Evolutionary conservation across 2,329 filamentous ascomycete species (phyloP), one percentile per base, ranked within the genome.

Genomic region (Trematosphaeria pertusa): DNA sequence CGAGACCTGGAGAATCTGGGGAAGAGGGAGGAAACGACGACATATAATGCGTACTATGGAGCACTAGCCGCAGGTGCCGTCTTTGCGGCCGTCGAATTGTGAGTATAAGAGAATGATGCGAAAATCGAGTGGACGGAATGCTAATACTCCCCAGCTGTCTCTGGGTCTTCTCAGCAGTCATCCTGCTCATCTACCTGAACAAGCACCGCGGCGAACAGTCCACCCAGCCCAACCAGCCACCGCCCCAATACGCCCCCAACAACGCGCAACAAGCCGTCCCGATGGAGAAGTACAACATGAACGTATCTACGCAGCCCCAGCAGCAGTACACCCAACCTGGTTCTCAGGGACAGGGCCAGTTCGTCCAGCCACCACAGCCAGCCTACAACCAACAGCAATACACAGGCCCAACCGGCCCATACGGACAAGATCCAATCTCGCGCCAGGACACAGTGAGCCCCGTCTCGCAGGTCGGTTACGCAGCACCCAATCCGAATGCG

Each of bases 11-110:
- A 32, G 8, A 18, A 36, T 5, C 18, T 50, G 10, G 15, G 22
- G 2, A 50, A 50, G 39, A 43, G 59, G 6, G 56, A 58, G 7
- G 56, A 59, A 7, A 45, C 26, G 8, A 56, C 55, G 0, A 58
- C 54, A 1, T 54, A 46, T 37, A 37, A 30, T 2, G 50, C 60
- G 3, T 67, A 64, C 37, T 61, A 58, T 18, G 59, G 58, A 10
- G 50, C 56, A 5, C 43, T 69, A 5, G 45, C 58, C 9, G 64
- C 60, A 9, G 58, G 61, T 11, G 58, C 61, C 2, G 48, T 64
- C 3, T 58, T 70, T 18, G 57, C 54, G 3, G 60, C 59, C 8
- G 43, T 60, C n/a, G 48, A 69, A 37, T 49, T 66, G 64, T 67
- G 41, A 55, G 66, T 21, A 8, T 6, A 12, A n/a, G 15, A 33